Base-by-base conservation (phyloP, 1,139 yeast species). In the Geotrichum reessii region DNA sequence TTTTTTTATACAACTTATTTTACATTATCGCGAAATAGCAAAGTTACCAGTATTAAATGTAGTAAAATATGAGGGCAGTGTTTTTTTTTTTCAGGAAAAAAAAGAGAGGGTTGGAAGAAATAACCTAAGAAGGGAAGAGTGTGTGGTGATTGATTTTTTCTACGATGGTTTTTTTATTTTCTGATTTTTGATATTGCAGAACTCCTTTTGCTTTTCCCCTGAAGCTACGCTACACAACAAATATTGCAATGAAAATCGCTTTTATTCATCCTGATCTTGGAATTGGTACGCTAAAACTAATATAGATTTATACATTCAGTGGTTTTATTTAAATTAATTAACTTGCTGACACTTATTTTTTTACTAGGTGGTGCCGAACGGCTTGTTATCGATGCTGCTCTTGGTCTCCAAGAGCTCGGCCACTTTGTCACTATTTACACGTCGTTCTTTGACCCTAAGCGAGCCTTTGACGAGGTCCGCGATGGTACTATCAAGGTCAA, bases 221-320 rank as follows among this genome's bases (percentile, higher is more conserved):
- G n/a, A n/a, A n/a, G n/a, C n/a, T n/a, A n/a, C n/a, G n/a, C n/a
- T n/a, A n/a, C n/a, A n/a, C n/a, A n/a, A n/a, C n/a, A n/a, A n/a
- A n/a, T n/a, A n/a, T n/a, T n/a, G n/a, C n/a, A n/a, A 78, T 81
- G 79, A 80, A 74, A 60, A 80, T 92, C 49, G 98, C 97, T 3
- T 90, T 93, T 67, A 76, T 93, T 14, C 99, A 93, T 69, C 99
- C 99, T 0, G 99, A 93, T 73, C 75, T 93, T 57, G 99, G 99
- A 0, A 93, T 93, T 61, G 92, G 80, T 65, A 62, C 27, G 71
- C 25, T 12, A 17, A 17, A 2, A 21, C 4, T 8, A 24, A 1
- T 59, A 33, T 14, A 9, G n/a, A 28, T 21, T n/a, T 21, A n/a
- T 37, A 33, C 19, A 14, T 27, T 49, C 14, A 4, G 22, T 25